These are phyloP conservation scores for Iris pallida DNA, from an alignment of 116 monocot species.

Conservation along the genomic window DNA sequence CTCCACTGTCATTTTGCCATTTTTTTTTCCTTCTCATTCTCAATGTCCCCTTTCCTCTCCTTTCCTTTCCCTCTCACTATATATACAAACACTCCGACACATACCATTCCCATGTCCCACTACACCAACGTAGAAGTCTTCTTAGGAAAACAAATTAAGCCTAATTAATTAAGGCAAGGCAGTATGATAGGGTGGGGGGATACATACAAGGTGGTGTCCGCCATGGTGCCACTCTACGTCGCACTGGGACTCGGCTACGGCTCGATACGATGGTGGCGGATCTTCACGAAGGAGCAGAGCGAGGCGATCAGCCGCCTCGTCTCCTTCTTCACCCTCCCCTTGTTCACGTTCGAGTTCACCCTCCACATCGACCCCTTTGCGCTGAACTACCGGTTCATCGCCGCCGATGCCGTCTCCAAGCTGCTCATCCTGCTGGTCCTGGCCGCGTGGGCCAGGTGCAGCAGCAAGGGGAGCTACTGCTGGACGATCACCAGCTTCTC, in stretches of 20 bases:
- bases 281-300: constrained; percentile 64
- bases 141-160: background rate
- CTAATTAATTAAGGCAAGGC: background rate
- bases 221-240: constrained; percentile 69
- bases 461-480: constrained; percentile 22
- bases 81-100: background rate
- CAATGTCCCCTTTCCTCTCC: background rate
- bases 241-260: constrained; percentile 68
- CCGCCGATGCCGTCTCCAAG: constrained; percentile 73
- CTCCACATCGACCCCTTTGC: constrained; percentile 57
- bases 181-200: constrained; percentile 64
- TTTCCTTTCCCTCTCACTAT: background rate
- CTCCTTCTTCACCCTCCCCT: constrained; percentile 64
- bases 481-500: constrained; percentile 66
- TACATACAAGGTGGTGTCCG: constrained; percentile 70
- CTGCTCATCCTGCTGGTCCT: constrained; percentile 34
- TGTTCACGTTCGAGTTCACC: constrained; percentile 83
- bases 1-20: background rate
- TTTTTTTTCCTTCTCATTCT: background rate
- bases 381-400: constrained; percentile 52
- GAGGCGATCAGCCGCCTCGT: constrained; percentile 63
- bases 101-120: too few relatives aligned
- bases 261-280: constrained; percentile 69
- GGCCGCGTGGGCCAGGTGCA: constrained; percentile 38
- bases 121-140: too few relatives aligned